Evolutionary conservation across 805 yeast species (phyloP), one percentile per base, ranked within the genome.

Genomic region (Starmerella vitae): DNA sequence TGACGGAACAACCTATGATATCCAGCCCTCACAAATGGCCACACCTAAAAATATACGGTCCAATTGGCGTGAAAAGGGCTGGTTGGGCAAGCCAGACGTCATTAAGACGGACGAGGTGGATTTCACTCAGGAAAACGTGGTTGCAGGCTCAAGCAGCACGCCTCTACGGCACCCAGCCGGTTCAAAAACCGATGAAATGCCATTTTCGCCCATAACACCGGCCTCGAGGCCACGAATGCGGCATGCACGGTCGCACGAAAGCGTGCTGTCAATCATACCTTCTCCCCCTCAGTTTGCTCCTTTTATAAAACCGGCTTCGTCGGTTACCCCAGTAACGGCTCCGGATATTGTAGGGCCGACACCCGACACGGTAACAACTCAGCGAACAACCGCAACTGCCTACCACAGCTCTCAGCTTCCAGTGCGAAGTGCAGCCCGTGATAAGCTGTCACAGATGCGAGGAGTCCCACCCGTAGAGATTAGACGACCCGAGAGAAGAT

Each of bases 201-300:
- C 7, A 22, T 22, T 22, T 22, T 22, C 26, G 26, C 26, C 26
- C 10, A 22, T 22, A 22, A 22, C 26, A 22, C 26, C 26, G 7
- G 26, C 26, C 7, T 12, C 14, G 14, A 7, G 30, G 30, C 45
- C 50, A 30, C 37, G 12, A 20, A 30, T 40, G 25, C 30, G 15
- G 27, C 39, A 48, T 7, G 35, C 47, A 4, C 38, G 27, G 3
- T 49, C 52, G 6, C 52, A 49, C 34, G 52, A 49, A 24, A 44
- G 49, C 33, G 43, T 49, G 8, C 34, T 49, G 15, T 38, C 48
- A 12, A n/a, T 47, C 5, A 40, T 30, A 10, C 37, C 43, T 6
- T 21, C 45, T 6, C 26, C 45, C 22, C 34, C 42, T 27, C 30
- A 17, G 6, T 12, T 27, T 8, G 10, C 27, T 9, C 12, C 30